Evolutionary conservation across 768 basidiomycete genomes (phyloP).

Genomic region (Podaxis carcinomalis): DNA sequence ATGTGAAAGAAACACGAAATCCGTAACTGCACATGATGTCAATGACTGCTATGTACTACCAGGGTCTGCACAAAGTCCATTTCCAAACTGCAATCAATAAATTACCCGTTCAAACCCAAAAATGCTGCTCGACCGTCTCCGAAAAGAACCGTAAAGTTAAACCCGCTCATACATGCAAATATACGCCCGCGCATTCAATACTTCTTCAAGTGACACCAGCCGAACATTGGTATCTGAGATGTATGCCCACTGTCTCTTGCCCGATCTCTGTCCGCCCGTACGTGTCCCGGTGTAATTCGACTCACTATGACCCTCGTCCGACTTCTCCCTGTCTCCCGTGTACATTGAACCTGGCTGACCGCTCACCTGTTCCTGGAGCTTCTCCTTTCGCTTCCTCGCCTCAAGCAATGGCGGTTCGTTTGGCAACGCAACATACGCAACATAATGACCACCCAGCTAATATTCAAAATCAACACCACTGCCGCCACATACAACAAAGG

Average conservation of each 20-base stretch:
- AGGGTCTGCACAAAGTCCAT: neutral
- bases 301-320: too few relatives aligned
- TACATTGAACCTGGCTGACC: neutral
- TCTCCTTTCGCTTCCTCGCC: neutral
- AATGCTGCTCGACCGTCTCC: neutral
- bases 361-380: neutral
- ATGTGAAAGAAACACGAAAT: too few relatives aligned
- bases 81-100: neutral
- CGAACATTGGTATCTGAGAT: constrained; percentile 89
- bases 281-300: neutral
- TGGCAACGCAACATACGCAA: constrained; percentile 79
- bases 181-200: constrained; percentile 88
- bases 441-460: constrained; percentile 86
- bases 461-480: constrained; percentile 13
- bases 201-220: constrained; percentile 78
- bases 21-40: too few relatives aligned
- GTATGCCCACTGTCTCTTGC: constrained; percentile 78
- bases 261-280: constrained; percentile 14
- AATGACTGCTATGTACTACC: too few relatives aligned
- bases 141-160: constrained; percentile 21
- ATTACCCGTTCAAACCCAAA: neutral
- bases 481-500: neutral
- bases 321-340: neutral
- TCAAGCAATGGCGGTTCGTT: constrained; percentile 18
- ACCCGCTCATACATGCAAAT: constrained; percentile 89